A percentile compares a stretch with the other conserved stretches of the same genome.
phyloP scores from a whole-genome alignment of 805 yeast species.

The Candida germanica region DNA sequence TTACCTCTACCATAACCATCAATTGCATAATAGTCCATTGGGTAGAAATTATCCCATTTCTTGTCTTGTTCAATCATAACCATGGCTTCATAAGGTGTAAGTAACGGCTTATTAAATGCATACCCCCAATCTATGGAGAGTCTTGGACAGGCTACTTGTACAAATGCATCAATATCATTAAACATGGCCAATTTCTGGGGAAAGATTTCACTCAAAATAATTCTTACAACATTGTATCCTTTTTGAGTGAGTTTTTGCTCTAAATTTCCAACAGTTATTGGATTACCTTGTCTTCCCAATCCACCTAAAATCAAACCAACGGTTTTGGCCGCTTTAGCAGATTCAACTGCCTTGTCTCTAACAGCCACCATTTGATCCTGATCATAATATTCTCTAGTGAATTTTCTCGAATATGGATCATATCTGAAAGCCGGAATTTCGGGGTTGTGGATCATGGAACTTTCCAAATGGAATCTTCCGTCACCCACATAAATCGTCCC shows the following conservation, averaged over 20 bases:
- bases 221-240: constrained; percentile 72
- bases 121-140: constrained; percentile 98
- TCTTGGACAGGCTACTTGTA: constrained; percentile 97
- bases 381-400: constrained; percentile 85
- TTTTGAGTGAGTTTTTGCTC: constrained; percentile 49
- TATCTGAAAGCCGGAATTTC: constrained; percentile 87
- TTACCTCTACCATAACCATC: constrained; percentile 92
- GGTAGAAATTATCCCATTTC: constrained; percentile 69
- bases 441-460: constrained; percentile 97
- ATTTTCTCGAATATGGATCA: constrained; percentile 91
- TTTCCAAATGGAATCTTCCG: constrained; percentile 92
- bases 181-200: constrained; percentile 91
- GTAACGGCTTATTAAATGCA: constrained; percentile 85
- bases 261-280: constrained; percentile 66
- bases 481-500: constrained; percentile 94
- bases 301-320: constrained; percentile 91
- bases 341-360: constrained; percentile 67
- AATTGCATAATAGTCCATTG: constrained; percentile 91
- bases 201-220: constrained; percentile 86
- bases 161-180: constrained; percentile 90
- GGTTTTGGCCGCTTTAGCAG: constrained; percentile 58
- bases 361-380: constrained; percentile 77
- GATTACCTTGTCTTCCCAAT: constrained; percentile 91
- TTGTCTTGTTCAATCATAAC: constrained; percentile 75
- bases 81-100: constrained; percentile 96